These are phyloP conservation scores for Medicago lupulina DNA, from an alignment of 306 rosid genomes.

Conservation along the genomic window DNA sequence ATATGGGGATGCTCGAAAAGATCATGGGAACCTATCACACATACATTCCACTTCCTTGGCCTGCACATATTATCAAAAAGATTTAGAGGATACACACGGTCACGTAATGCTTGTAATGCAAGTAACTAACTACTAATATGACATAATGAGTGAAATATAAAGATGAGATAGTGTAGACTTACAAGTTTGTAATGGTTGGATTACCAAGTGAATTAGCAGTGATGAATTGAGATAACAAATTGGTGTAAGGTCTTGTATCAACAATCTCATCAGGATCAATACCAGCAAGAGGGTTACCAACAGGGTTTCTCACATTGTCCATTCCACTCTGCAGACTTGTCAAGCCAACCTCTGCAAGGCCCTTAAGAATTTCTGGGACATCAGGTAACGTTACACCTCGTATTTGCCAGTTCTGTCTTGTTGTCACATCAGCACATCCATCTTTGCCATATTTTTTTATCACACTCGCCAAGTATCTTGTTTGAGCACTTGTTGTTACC, in stretches of 20 bases:
- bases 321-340: constrained; percentile 97
- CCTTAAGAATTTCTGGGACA: constrained; percentile 87
- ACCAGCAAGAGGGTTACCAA: constrained; percentile 96
- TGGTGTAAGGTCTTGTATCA: constrained; percentile 80
- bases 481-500: constrained; percentile 85
- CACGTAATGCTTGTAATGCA: not conserved
- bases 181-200: constrained; percentile 78
- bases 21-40: constrained; percentile 94
- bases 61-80: constrained; percentile 51
- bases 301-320: constrained; percentile 99
- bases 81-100: not conserved
- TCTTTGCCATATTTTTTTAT: constrained; percentile 85
- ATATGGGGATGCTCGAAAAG: constrained; percentile 97
- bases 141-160: not conserved
- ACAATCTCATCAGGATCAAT: constrained; percentile 83
- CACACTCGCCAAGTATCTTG: constrained; percentile 79
- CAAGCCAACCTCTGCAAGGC: constrained; percentile 80
- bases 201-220: constrained; percentile 82
- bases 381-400: constrained; percentile 85
- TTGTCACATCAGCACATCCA: constrained; percentile 96
- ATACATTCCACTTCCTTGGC: constrained; percentile 99
- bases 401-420: constrained; percentile 96
- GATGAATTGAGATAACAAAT: constrained; percentile 83
- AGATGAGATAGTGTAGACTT: constrained; percentile 36
- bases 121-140: not conserved